phyloP scores from a whole-genome alignment of 441 rosid genomes.

The Jatropha podagrica region DNA sequence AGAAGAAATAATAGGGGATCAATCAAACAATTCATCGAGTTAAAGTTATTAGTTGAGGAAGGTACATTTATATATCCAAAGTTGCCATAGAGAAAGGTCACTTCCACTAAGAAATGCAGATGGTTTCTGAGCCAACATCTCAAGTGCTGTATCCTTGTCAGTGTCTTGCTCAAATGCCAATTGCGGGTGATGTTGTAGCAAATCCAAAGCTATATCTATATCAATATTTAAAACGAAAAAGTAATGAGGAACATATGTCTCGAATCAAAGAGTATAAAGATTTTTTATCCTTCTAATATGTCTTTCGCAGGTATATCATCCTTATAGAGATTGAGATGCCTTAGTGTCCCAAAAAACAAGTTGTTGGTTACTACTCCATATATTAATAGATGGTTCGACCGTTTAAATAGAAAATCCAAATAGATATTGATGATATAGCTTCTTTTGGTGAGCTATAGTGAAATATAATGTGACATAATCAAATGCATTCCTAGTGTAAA shows the following conservation, averaged over 20 bases:
- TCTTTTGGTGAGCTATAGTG: too few species aligned
- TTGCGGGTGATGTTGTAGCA: slow-evolving; percentile 27
- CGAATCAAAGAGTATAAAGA: too few species aligned
- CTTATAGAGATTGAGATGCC: too few species aligned
- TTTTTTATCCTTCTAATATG: background rate
- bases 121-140: slow-evolving; percentile 60
- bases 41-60: background rate
- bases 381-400: too few species aligned
- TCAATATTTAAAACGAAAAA: background rate
- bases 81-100: slow-evolving; percentile 46
- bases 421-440: too few species aligned
- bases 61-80: slow-evolving; percentile 55
- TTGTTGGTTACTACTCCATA: too few species aligned
- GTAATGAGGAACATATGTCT: background rate
- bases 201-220: slow-evolving; percentile 33
- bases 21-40: background rate
- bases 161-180: slow-evolving; percentile 31
- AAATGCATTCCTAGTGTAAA: too few species aligned
- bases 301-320: too few species aligned
- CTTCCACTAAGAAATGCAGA: slow-evolving; percentile 59
- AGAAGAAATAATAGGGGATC: background rate
- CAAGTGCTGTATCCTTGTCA: slow-evolving; percentile 57
- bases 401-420: too few species aligned
- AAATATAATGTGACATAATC: too few species aligned
- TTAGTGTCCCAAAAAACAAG: too few species aligned